Base-by-base conservation (phyloP, 495 filamentous ascomycete species). In the Penicillium atrosanguineum region DNA sequence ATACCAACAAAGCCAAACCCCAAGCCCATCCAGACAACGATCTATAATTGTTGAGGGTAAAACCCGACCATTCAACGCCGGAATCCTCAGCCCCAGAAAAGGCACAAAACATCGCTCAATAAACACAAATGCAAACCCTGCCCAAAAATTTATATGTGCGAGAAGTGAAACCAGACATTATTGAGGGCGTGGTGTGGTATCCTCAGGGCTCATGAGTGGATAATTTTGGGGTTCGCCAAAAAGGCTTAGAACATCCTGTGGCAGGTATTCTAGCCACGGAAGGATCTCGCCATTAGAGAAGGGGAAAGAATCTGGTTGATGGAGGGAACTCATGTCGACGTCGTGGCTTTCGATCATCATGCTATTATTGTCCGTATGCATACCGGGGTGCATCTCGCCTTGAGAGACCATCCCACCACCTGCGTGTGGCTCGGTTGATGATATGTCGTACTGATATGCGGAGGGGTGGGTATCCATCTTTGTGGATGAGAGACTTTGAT, bases 321-420 rank as follows among this genome's bases (percentile, higher is more conserved):
- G 70, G 21, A 77, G 65, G 1, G 64, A 58, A 7, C 70, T 73
- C 78, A 88, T 83, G 60, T 87, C 83, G 44, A 89, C 78, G 50
- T 90, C 87, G 48, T 86, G 84, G 52, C 79, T 85, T 61, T 88
- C 83, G 53, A 89, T 88, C 53, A 85, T 81, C 55, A 88, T 83
- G 67, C 76, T 82, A 58, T 72, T 77, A 46, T 63, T 62, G 0
- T 74, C 61, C 12, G 63, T n/a, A 28, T 69, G 71, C 0, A 68
- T 48, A n/a, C 63, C 67, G 0, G 74, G 61, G 40, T 78, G 77
- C 36, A 69, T 48, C 18, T 69, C 61, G 21, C 53, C 59, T 44
- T 61, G 57, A 56, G 64, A 74, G 63, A n/a, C 69, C 64, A 67
- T 70, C 60, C 49, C 74, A 53, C 19, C 75, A 49, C 28, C 73